These are phyloP conservation scores for Aspergillus chevalieri DNA, from an alignment of 2,329 filamentous ascomycete genomes.

Conservation along the genomic window DNA sequence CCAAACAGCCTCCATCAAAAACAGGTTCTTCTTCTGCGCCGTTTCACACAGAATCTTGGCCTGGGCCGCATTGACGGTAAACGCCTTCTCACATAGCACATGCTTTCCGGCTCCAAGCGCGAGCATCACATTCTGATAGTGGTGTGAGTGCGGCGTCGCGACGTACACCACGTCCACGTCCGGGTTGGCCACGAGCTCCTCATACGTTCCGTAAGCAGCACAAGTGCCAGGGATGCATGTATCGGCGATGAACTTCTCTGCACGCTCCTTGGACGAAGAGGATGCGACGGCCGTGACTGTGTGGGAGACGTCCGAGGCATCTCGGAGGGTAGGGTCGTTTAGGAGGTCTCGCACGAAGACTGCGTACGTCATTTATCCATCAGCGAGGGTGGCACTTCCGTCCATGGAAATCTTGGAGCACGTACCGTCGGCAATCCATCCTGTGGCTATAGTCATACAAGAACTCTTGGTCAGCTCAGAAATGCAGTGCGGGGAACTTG, in stretches of 20 bases:
- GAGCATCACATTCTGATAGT: conserved; percentile 88
- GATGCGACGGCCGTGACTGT: conserved; percentile 74
- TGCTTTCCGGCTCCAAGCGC: conserved; percentile 77
- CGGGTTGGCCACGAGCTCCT: conserved; percentile 70
- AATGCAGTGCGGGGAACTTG: not conserved
- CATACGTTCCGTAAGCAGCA: conserved; percentile 72
- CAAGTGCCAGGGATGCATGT: conserved; percentile 63
- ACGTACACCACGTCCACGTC: conserved; percentile 83
- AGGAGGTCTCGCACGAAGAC: conserved; percentile 72
- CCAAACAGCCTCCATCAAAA: conserved; percentile 86
- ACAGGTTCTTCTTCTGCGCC: conserved; percentile 65
- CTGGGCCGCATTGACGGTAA: conserved; percentile 78
- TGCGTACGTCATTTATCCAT: conserved; percentile 11
- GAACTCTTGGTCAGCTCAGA: conserved; percentile 7
- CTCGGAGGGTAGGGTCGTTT: conserved; percentile 62
- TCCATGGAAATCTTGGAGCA: not conserved
- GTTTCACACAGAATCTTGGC: conserved; percentile 64
- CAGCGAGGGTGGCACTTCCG: too few species aligned
- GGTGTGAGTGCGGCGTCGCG: conserved; percentile 84
- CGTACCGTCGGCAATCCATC: conserved; percentile 38
- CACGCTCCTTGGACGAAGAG: conserved; percentile 64
- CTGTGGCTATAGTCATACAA: conserved; percentile 32
- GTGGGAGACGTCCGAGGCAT: conserved; percentile 67
- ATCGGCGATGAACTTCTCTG: conserved; percentile 65
- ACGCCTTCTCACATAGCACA: conserved; percentile 84